These are phyloP conservation scores for Sonneratia alba DNA, from an alignment of 345 rosid genomes.

Conservation along the genomic window DNA sequence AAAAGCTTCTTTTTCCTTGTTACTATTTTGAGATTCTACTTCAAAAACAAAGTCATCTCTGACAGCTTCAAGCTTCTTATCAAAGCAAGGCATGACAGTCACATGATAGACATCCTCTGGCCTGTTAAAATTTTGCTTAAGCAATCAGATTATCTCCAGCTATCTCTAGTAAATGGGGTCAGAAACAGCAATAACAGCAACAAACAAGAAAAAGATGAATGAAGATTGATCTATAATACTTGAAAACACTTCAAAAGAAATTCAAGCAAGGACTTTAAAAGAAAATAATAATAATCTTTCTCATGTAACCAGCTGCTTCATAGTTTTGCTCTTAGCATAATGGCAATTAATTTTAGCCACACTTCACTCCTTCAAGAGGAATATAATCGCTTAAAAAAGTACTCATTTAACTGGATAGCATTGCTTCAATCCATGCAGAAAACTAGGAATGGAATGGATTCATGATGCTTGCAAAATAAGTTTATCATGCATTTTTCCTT, in stretches of 20 bases:
- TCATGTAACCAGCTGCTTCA: neutral
- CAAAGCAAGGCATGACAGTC: constrained; percentile 96
- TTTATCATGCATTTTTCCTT: neutral
- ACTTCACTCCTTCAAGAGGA: neutral
- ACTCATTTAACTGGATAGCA: neutral
- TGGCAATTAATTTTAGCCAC: neutral
- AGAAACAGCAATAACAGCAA: neutral
- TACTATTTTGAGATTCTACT: constrained; percentile 29
- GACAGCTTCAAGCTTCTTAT: constrained; percentile 92
- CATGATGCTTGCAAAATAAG: neutral
- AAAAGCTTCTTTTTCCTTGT: constrained; percentile 10
- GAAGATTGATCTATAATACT: neutral
- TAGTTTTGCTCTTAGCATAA: neutral
- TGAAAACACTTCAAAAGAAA: neutral
- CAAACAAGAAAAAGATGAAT: neutral
- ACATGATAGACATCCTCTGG: constrained; percentile 79
- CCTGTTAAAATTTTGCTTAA: constrained; percentile 29
- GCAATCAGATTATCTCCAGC: neutral
- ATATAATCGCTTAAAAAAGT: neutral
- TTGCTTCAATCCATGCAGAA: neutral
- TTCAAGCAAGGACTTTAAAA: neutral
- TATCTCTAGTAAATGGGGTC: neutral
- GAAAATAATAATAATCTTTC: neutral
- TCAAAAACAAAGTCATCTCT: constrained; percentile 77
- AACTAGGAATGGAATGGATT: neutral